Evolutionary conservation across 371 early-diverging fungal genomes (phyloP).

Genomic region (Nematocida homosporus): DNA sequence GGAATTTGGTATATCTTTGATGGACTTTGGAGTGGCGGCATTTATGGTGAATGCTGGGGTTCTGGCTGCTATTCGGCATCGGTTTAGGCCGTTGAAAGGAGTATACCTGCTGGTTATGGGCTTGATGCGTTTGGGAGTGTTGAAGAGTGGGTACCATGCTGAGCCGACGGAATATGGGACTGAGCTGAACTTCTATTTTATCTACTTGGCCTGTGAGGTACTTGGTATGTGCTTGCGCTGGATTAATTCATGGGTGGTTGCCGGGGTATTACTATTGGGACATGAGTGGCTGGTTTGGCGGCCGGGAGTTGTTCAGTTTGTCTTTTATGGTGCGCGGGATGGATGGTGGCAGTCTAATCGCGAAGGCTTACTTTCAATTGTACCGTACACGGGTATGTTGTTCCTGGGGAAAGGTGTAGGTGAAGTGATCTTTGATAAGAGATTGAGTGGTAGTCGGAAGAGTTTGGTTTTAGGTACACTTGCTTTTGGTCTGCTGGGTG

Average conservation of each 20-base stretch:
- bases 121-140: conserved; percentile 50
- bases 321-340: conserved; percentile 36
- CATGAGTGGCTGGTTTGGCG: conserved; percentile 26
- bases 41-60: conserved; percentile 64
- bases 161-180: conserved; percentile 65
- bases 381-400: conserved; percentile 60
- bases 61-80: conserved; percentile 9
- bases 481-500: conserved; percentile 1
- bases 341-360: conserved; percentile 58
- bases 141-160: conserved; percentile 59
- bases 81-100: conserved; percentile 19
- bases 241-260: conserved; percentile 12
- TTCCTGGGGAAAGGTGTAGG: conserved; percentile 60
- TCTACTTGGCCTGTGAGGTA: conserved; percentile 53
- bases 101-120: conserved; percentile 57
- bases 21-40: conserved; percentile 67
- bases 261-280: background rate
- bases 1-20: conserved; percentile 60
- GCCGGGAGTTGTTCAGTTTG: background rate
- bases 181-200: conserved; percentile 67
- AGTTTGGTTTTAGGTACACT: background rate
- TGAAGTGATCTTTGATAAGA: conserved; percentile 26
- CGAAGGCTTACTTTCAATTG: conserved; percentile 60
- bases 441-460: background rate
- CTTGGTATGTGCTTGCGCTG: conserved; percentile 27